These are phyloP conservation scores for Ophiocordyceps unilateralis DNA, from an alignment of 2,329 filamentous ascomycete species.

Conservation along the genomic window DNA sequence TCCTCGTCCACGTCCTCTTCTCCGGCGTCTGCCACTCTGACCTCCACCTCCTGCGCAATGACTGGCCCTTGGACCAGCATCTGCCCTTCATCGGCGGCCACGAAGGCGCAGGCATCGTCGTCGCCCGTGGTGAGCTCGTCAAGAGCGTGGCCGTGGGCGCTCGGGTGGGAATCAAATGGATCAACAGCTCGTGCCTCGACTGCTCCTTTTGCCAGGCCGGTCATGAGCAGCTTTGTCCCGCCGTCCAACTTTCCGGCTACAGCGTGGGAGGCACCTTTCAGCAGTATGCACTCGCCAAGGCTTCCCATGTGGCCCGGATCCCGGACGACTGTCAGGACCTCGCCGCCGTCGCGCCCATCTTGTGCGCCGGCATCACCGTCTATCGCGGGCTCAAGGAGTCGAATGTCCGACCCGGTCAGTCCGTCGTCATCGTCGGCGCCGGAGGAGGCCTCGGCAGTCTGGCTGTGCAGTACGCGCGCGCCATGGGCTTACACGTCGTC, in stretches of 20 bases:
- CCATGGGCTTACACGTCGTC: conserved; percentile 69
- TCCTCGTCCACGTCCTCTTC: conserved; percentile 82
- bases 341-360: conserved; percentile 60
- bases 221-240: conserved; percentile 69
- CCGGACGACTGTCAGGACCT: conserved; percentile 56
- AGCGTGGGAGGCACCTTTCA: conserved; percentile 89
- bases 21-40: conserved; percentile 87
- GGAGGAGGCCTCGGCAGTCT: conserved; percentile 67
- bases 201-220: conserved; percentile 70
- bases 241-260: conserved; percentile 69
- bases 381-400: conserved; percentile 89
- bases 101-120: conserved; percentile 66
- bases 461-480: conserved; percentile 74
- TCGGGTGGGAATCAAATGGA: conserved; percentile 79
- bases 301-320: conserved; percentile 67
- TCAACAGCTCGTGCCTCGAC: conserved; percentile 70
- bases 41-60: conserved; percentile 61
- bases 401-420: conserved; percentile 54
- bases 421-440: conserved; percentile 70
- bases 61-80: conserved; percentile 77
- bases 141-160: conserved; percentile 67
- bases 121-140: conserved; percentile 62
- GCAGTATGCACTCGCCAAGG: conserved; percentile 79
- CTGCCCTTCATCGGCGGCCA: conserved; percentile 72
- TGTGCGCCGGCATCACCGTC: conserved; percentile 75